These are phyloP conservation scores for Fusarium protoensiforme DNA, from an alignment of 2,329 filamentous ascomycete genomes.

Conservation along the genomic window DNA sequence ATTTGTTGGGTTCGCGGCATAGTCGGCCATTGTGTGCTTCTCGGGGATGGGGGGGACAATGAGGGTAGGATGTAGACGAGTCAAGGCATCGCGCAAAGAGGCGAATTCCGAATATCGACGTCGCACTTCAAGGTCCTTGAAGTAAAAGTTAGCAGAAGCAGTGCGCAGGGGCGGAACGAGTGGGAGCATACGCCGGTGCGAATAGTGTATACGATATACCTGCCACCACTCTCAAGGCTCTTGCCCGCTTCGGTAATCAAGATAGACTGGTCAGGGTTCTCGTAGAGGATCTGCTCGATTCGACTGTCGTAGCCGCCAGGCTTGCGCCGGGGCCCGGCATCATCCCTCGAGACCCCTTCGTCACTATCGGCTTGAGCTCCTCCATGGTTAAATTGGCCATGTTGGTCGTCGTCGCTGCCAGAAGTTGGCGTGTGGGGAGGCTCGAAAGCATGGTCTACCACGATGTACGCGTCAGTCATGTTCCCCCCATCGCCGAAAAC, in stretches of 20 bases:
- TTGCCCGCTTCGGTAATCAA: slow-evolving; percentile 96
- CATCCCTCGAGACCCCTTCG: slow-evolving; percentile 57
- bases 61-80: slow-evolving; percentile 91
- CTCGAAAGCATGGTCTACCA: slow-evolving; percentile 61
- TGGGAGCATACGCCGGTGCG: slow-evolving; percentile 79
- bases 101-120: slow-evolving; percentile 97
- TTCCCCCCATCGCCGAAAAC: background rate
- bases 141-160: slow-evolving; percentile 1
- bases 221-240: slow-evolving; percentile 89
- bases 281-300: slow-evolving; percentile 97
- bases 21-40: slow-evolving; percentile 99
- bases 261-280: slow-evolving; percentile 90
- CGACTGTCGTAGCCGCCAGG: slow-evolving; percentile 93
- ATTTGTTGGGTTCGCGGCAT: slow-evolving; percentile 96
- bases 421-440: slow-evolving; percentile 78
- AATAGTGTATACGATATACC: slow-evolving; percentile 98
- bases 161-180: background rate
- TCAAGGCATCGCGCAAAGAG: slow-evolving; percentile 87
- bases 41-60: slow-evolving; percentile 98
- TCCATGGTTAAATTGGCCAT: slow-evolving; percentile 44
- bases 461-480: slow-evolving; percentile 18
- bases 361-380: slow-evolving; percentile 53
- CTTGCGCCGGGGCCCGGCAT: slow-evolving; percentile 69
- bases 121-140: slow-evolving; percentile 91
- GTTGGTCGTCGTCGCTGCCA: slow-evolving; percentile 73